Percentiles rank a stretch among this genome's conserved stretches.
Evolutionary conservation across 768 basidiomycete genomes (phyloP).

Genomic region (Tephrocybe rancida): DNA sequence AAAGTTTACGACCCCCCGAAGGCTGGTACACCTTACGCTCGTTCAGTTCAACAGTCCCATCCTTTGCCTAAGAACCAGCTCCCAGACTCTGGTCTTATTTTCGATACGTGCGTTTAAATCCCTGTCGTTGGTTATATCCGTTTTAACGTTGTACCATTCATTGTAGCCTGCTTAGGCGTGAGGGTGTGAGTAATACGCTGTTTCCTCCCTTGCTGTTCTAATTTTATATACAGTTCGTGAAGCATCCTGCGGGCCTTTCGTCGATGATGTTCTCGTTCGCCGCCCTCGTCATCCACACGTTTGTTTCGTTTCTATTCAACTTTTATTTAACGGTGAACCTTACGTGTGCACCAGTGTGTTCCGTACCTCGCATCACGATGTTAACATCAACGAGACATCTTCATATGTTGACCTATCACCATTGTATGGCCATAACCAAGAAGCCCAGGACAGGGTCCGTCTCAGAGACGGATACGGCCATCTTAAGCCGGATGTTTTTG

Average conservation of each 20-base stretch:
- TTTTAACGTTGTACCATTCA: neutral
- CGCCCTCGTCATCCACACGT: constrained; percentile 81
- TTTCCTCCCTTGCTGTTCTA: neutral
- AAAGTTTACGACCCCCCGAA: constrained; percentile 15
- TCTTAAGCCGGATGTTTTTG: constrained; percentile 72
- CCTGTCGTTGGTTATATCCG: neutral
- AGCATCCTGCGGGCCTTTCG: constrained; percentile 81
- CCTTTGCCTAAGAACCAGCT: constrained; percentile 68
- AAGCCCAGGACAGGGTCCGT: constrained; percentile 57
- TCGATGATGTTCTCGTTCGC: constrained; percentile 83
- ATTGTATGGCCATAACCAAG: constrained; percentile 76
- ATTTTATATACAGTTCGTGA: constrained; percentile 50
- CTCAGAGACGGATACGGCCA: constrained; percentile 65
- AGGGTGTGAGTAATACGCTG: constrained; percentile 47
- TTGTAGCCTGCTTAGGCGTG: constrained; percentile 58
- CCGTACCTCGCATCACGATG: constrained; percentile 71
- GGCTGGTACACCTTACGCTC: constrained; percentile 79
- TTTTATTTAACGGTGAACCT: neutral
- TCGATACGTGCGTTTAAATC: constrained; percentile 58
- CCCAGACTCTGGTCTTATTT: constrained; percentile 80
- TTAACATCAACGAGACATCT: constrained; percentile 80
- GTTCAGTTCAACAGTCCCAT: constrained; percentile 74
- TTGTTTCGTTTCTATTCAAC: constrained; percentile 17
- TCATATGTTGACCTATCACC: constrained; percentile 87
- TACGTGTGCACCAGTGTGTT: constrained; percentile 59